Conservation (phyloP, 306 rosid species). For the Elaeagnus macrophylla region DNA sequence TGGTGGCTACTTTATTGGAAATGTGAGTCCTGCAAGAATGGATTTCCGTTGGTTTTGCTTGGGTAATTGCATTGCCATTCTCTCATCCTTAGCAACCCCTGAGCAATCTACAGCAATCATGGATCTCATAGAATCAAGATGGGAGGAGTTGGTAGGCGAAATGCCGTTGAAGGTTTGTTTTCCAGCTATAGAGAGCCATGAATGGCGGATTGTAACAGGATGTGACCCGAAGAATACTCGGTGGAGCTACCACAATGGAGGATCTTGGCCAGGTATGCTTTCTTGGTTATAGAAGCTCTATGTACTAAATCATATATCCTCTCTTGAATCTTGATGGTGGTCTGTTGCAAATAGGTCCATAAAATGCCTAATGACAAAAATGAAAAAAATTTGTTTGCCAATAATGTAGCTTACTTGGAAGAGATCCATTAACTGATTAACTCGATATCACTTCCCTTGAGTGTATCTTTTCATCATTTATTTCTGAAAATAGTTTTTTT, state of each 20-base stretch:
- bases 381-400: too few species aligned
- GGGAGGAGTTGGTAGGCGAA: conserved; percentile 54
- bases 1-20: conserved; percentile 63
- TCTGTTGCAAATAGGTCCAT: neutral
- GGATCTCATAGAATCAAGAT: conserved; percentile 65
- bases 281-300: neutral
- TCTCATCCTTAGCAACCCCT: conserved; percentile 56
- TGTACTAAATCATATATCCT: neutral
- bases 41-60: conserved; percentile 62
- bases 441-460: too few species aligned
- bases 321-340: neutral
- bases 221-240: conserved; percentile 63
- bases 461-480: too few species aligned
- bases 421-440: too few species aligned
- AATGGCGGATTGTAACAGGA: conserved; percentile 53
- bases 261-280: conserved; percentile 61
- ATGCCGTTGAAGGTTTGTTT: conserved; percentile 65
- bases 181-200: conserved; percentile 53
- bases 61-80: conserved; percentile 59
- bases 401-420: too few species aligned
- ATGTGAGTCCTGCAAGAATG: conserved; percentile 61
- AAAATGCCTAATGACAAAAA: too few species aligned
- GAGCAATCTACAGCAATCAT: conserved; percentile 59
- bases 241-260: conserved; percentile 71
- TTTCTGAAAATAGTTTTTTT: too few species aligned